Conservation (phyloP, 192 early-diverging fungal species). For the Entrophospora sp. region DNA sequence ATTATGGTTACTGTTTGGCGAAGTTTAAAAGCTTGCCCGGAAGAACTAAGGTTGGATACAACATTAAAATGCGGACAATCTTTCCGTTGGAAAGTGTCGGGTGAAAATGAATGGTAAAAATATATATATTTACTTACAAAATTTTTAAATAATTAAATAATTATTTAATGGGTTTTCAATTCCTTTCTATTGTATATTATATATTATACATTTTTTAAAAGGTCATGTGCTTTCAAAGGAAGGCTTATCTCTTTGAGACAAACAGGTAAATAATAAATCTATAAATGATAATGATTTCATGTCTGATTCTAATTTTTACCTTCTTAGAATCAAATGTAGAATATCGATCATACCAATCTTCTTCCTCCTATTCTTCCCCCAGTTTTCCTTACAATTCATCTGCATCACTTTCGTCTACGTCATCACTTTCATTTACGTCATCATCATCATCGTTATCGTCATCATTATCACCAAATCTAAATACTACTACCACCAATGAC, state of each 20-base stretch:
- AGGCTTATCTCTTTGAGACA: slow-evolving; percentile 56
- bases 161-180: too few species aligned
- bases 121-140: slow-evolving; percentile 1
- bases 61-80: slow-evolving; percentile 85
- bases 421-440: too few species aligned
- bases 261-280: slow-evolving; percentile 35
- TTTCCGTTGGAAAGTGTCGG: slow-evolving; percentile 79
- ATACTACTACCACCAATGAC: too few species aligned
- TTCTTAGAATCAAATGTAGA: neutral
- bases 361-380: too few species aligned
- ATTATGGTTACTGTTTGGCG: slow-evolving; percentile 8
- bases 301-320: neutral
- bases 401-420: neutral
- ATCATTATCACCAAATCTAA: too few species aligned
- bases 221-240: slow-evolving; percentile 46
- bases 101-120: slow-evolving; percentile 50
- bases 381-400: too few species aligned
- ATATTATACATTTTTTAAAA: neutral
- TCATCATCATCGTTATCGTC: too few species aligned
- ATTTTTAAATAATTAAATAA: neutral
- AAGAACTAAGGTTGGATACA: slow-evolving; percentile 65
- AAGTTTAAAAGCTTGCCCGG: neutral
- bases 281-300: too few species aligned
- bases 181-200: too few species aligned
- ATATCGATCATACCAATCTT: neutral